Evolutionary conservation across 805 yeast genomes (phyloP), one percentile per base, ranked within the genome.

Genomic region (Saccharomycopsis sp.): DNA sequence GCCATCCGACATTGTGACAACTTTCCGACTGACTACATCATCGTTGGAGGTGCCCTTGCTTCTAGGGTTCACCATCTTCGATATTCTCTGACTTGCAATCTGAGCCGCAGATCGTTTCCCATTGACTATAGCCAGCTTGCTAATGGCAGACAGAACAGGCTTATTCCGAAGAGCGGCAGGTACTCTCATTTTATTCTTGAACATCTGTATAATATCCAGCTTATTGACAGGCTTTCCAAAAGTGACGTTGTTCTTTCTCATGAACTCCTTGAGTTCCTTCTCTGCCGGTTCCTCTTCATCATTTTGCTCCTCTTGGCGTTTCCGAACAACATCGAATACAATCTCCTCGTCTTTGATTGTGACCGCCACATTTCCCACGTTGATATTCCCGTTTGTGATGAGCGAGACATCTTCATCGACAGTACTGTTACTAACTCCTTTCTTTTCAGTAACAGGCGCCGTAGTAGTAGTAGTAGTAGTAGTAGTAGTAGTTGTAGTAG

Each of bases 201-300:
- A 43, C 48, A 43, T 43, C 39, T 40, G 35, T 35, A 32, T 39
- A 16, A 43, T 36, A 8, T 43, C 44, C 13, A 29, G 34, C 32
- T 39, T 43, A 13, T 37, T 18, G 15, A 43, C 31, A 15, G 30
- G 23, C 18, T 25, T 33, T 5, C 21, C 38, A 35, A 25, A 23
- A 5, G 13, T 8, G 2, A 15, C n/a, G 25, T 35, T 35, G 15
- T 35, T 13, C 5, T 30, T 16, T 15, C 17, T 8, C 12, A 35
- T 35, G 18, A 33, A n/a, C 13, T 33, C 38, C 9, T 8, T 12
- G 22, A 30, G 10, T 21, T 21, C 36, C 21, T 30, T 15, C 16
- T 31, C 41, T 7, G 36, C 27, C 9, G 16, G 25, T 5, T 21
- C 38, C 6, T 9, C 38, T 15, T 16, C 38, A 22, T 20, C 20